Evolutionary conservation across 371 early-diverging fungal species (phyloP), one percentile per base, ranked within the genome.

Genomic region (Catenaria anguillulae): DNA sequence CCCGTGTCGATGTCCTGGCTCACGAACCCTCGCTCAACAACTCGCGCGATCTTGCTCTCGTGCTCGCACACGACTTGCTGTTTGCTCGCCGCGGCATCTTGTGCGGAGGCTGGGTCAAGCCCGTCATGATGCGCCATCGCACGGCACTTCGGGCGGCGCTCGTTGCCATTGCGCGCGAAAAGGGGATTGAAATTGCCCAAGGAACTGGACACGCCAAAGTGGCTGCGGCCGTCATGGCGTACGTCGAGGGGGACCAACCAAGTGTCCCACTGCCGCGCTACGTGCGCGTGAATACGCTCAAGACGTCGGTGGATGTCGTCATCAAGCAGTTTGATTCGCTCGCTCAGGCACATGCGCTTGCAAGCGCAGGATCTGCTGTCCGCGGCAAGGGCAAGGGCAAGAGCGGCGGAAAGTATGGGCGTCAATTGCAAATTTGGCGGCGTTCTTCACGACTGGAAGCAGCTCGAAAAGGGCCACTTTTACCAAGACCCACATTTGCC

Each of bases 31-130:
- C 13, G 17, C 26, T 58, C 24, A n/a, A n/a, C n/a, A n/a, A n/a
- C n/a, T 12, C 36, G 35, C 42, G 6, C 42, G 58, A 61, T 24
- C 65, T 77, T 13, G 67, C 66, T 6, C 60, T 70, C 60, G 71
- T 90, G 0, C 78, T 93, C 35, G 75, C 85, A 24, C 88, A 92
- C 67, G 96, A 93, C 69, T 71, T 92, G 34, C 68, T 92, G 35
- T 84, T 93, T 68, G 83, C 86, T 24, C 79, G 75, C 42, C 77
- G 86, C 58, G 85, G 92, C 26, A 76, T 86, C 33, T 79, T 82
- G 33, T 80, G 80, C 4, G 78, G 81, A 21, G 79, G 78, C 4
- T 77, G 77, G 29, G 76, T 83, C 33, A 87, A 87, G 55, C 73
- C 76, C 61, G 75, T 79, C 60, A 77, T 92, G 4, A 68, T 77